A percentile compares a stretch with the other conserved stretches of the same genome.
phyloP scores from a whole-genome alignment of 768 basidiomycete species.

The Trametes sanguinea region DNA sequence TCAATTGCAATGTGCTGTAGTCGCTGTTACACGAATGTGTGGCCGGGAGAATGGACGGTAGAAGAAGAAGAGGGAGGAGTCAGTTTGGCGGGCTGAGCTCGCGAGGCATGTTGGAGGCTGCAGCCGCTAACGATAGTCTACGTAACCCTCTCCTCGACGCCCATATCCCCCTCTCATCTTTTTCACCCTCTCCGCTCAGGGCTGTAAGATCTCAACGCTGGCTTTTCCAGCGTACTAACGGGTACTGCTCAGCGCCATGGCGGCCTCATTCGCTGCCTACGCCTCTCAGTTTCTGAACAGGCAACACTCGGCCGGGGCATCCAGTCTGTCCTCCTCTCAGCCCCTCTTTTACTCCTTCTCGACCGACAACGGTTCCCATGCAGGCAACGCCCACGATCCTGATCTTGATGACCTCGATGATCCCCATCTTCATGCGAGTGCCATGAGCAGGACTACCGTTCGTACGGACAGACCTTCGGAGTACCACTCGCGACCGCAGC shows the following conservation, averaged over 20 bases:
- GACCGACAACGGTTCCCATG: slow-evolving; percentile 67
- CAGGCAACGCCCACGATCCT: slow-evolving; percentile 46
- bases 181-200: neutral
- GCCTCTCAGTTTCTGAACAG: slow-evolving; percentile 79
- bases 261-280: slow-evolving; percentile 78
- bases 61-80: slow-evolving; percentile 13
- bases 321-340: slow-evolving; percentile 62
- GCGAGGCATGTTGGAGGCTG: slow-evolving; percentile 18
- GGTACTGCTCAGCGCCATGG: slow-evolving; percentile 36
- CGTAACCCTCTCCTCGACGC: slow-evolving; percentile 24
- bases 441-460: slow-evolving; percentile 34
- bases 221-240: neutral
- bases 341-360: slow-evolving; percentile 90
- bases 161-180: slow-evolving; percentile 7
- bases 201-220: slow-evolving; percentile 7
- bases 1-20: too few relatives aligned
- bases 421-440: slow-evolving; percentile 62
- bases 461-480: slow-evolving; percentile 31
- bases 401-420: slow-evolving; percentile 75
- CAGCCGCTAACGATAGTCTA: slow-evolving; percentile 15
- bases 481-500: slow-evolving; percentile 14
- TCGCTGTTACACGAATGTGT: too few relatives aligned
- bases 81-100: slow-evolving; percentile 22
- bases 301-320: slow-evolving; percentile 44
- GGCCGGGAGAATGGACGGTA: too few relatives aligned